Conservation (phyloP, 1,284 basidiomycete species). For the Puccinia triticina region DNA sequence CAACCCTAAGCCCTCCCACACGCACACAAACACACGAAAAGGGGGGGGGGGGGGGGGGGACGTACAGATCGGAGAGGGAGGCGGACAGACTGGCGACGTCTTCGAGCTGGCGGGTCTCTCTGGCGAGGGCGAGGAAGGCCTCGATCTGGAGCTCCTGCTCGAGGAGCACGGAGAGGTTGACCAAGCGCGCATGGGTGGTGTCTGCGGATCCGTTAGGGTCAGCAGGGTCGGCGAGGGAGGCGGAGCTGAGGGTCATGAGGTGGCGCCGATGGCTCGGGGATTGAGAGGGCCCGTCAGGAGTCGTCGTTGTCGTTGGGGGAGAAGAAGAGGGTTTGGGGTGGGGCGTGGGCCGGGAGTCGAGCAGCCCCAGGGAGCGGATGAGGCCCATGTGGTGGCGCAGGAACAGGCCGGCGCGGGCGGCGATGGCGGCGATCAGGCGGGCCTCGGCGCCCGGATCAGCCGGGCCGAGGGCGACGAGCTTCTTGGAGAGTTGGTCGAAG, state of each 20-base stretch:
- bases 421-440: slow-evolving; percentile 78
- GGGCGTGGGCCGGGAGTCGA: background rate
- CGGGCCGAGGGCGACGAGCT: background rate
- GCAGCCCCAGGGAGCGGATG: slow-evolving; percentile 65
- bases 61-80: slow-evolving; percentile 68
- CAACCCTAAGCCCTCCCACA: too few relatives aligned
- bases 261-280: background rate
- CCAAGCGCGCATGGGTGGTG: background rate
- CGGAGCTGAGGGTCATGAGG: background rate
- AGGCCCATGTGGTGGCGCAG: slow-evolving; percentile 86
- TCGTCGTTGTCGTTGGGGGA: too few relatives aligned
- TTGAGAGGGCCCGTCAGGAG: too few relatives aligned
- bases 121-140: slow-evolving; percentile 78
- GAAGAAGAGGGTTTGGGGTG: background rate
- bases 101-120: slow-evolving; percentile 82
- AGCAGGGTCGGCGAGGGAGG: background rate
- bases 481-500: slow-evolving; percentile 32
- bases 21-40: too few relatives aligned
- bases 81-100: slow-evolving; percentile 76
- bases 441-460: slow-evolving; percentile 68
- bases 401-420: slow-evolving; percentile 75
- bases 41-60: background rate
- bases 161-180: slow-evolving; percentile 73
- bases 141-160: slow-evolving; percentile 88
- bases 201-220: too few relatives aligned